Conservation (phyloP, 805 yeast species). For the Kazachstania psychrophila region DNA sequence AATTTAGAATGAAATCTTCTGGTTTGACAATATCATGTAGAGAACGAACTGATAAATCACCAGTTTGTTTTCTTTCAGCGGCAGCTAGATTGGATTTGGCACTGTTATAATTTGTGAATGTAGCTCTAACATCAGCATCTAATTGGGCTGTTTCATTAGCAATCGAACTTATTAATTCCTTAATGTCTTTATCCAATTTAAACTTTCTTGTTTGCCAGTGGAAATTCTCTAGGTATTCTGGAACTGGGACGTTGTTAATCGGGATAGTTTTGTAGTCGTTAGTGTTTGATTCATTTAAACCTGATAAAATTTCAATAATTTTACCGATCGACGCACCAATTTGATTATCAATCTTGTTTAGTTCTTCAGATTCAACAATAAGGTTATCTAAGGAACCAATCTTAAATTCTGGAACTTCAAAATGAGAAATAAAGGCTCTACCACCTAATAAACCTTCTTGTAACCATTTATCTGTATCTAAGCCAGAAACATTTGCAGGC, state of each 20-base stretch:
- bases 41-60: constrained; percentile 85
- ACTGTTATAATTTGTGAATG: constrained; percentile 64
- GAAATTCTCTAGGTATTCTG: constrained; percentile 63
- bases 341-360: constrained; percentile 73
- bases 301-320: constrained; percentile 60
- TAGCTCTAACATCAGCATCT: constrained; percentile 74
- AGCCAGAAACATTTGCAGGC: constrained; percentile 40
- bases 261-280: constrained; percentile 44
- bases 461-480: constrained; percentile 41
- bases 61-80: constrained; percentile 86
- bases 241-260: constrained; percentile 39
- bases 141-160: constrained; percentile 71
- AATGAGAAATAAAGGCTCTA: constrained; percentile 44
- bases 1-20: constrained; percentile 71
- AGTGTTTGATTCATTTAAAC: constrained; percentile 36
- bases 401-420: constrained; percentile 74
- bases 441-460: constrained; percentile 49
- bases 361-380: constrained; percentile 84
- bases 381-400: constrained; percentile 91
- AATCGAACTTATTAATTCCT: constrained; percentile 60
- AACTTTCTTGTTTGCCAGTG: constrained; percentile 85
- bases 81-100: constrained; percentile 80
- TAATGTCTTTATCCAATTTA: constrained; percentile 74
- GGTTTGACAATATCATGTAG: constrained; percentile 81
- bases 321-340: constrained; percentile 60